Evolutionary conservation across 129 eudicot genomes (phyloP), one percentile per base, ranked within the genome.

Genomic region (Flaveria brownii): DNA sequence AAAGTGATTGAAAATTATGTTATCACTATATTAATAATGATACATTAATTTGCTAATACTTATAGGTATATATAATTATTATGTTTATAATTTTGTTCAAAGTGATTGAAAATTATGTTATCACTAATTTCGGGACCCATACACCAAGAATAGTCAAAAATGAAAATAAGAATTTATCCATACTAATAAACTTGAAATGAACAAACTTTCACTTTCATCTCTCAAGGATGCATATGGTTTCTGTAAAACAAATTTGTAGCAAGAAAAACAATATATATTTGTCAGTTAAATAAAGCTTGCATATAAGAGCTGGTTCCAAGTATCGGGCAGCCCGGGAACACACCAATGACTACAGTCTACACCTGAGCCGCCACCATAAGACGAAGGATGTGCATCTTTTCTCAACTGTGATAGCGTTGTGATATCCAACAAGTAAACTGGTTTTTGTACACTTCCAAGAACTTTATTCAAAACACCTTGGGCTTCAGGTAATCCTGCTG

Each of bases 341-440:
- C 89, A 86, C 87, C 89, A 86, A 56, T 86, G 94, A 70, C 87
- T 84, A 51, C 94, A 89, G 20, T 89, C 94, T 42, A 46, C 65
- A 9, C 81, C 84, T 9, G 81, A 43, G 16, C 67, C 85, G 2
- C 84, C 85, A 26, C 91, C 81, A 63, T 85, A 90, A 55, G 82
- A 42, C 0, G 88, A 81, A 16, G 96, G 96, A 49, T 90, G 96
- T 17, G 84, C 96, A 75, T 90, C 92, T 62, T 78, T 87, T 47
- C 92, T 74, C 18, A 87, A 59, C 33, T 85, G 92, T 9, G 96
- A 90, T 2, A 90, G 25, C 5, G 78, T 73, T 30, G 88, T 87
- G 47, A 90, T 75, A 20, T 90, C 90, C 2, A 90, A 86, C 61
- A 85, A 54, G 73, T 77, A 55, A 41, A 85, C 88, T 18, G 88